Evolutionary conservation across 768 basidiomycete genomes (phyloP), one percentile per base, ranked within the genome.

Genomic region (Lentinula aciculospora): DNA sequence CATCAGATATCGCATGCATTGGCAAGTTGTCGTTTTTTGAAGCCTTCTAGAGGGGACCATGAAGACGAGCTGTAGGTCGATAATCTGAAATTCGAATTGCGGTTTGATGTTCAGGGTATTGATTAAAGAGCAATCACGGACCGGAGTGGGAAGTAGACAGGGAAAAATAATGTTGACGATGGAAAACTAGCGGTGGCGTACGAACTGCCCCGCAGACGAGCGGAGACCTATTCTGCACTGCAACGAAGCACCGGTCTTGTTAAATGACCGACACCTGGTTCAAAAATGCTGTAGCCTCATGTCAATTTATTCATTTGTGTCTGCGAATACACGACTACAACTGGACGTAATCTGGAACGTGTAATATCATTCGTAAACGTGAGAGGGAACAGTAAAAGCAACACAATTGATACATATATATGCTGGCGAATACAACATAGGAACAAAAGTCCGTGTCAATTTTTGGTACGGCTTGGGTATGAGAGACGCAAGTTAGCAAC

Each of bases 1-100:
- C 83, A 72, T 64, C 85, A 86, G 0, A 79, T 74, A 61, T 86
- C 84, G 62, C 85, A 86, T 3, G 84, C 84, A 28, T 82, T 69
- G 66, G 79, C 77, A 15, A 83, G 74, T 50, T 76, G 68, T 29
- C 82, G 69, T 63, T 78, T 79, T 72, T 84, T 83, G 47, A 32
- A 48, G 27, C 47, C 47, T 6, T 28, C 47, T 6, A n/a, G 3
- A 15, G 37, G 17, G 6, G 37, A 17, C 37, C 37, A 39, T 39
- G 17, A n/a, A n/a, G n/a, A n/a, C n/a, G n/a, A n/a, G n/a, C n/a
- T n/a, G 32, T 34, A 13, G 32, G 3, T 34, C 32, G 32, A 2
- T 34, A 34, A 34, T 34, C 8, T 34, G 32, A 34, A 34, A 9
- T 34, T 34, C 9, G 9, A 34, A 34, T 34, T 34, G 32, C n/a